These are phyloP conservation scores for Tulasnella sp. DNA, from an alignment of 768 basidiomycete species.

Conservation along the genomic window DNA sequence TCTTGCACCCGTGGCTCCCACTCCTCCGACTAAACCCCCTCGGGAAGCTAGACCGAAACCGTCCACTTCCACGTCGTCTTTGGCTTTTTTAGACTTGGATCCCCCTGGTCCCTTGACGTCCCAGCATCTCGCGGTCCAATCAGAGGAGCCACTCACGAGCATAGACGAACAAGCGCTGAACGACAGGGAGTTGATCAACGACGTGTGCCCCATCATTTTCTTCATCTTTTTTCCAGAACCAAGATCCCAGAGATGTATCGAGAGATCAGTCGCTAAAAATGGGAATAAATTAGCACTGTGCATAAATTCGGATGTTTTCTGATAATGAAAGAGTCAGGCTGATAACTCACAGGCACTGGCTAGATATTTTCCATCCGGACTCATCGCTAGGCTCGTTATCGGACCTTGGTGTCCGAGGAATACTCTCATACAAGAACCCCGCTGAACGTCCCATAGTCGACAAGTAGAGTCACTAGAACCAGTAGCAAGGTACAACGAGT, in stretches of 20 bases:
- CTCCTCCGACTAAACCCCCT: constrained; percentile 37
- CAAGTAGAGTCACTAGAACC: constrained; percentile 95
- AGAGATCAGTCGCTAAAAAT: constrained; percentile 63
- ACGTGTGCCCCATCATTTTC: constrained; percentile 88
- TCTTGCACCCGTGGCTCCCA: constrained; percentile 23
- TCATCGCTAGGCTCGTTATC: constrained; percentile 73
- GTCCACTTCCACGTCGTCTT: constrained; percentile 18
- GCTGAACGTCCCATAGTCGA: constrained; percentile 96
- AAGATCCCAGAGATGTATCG: constrained; percentile 94
- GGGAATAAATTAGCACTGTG: background rate
- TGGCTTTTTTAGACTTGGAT: constrained; percentile 33
- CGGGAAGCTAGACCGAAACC: constrained; percentile 19
- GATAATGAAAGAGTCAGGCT: background rate
- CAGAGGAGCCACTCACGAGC: constrained; percentile 80
- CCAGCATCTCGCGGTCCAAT: constrained; percentile 98
- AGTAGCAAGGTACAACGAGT: constrained; percentile 92
- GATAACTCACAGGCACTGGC: constrained; percentile 63
- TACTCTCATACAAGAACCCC: constrained; percentile 82
- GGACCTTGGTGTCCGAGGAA: constrained; percentile 91
- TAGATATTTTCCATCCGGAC: constrained; percentile 86
- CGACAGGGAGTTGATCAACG: constrained; percentile 76
- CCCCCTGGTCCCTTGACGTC: constrained; percentile 78
- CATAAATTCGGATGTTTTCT: background rate
- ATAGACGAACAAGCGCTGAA: constrained; percentile 88
- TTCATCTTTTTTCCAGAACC: constrained; percentile 90